phyloP scores from a whole-genome alignment of 2,329 filamentous ascomycete species.

The Parastagonospora nodorum region DNA sequence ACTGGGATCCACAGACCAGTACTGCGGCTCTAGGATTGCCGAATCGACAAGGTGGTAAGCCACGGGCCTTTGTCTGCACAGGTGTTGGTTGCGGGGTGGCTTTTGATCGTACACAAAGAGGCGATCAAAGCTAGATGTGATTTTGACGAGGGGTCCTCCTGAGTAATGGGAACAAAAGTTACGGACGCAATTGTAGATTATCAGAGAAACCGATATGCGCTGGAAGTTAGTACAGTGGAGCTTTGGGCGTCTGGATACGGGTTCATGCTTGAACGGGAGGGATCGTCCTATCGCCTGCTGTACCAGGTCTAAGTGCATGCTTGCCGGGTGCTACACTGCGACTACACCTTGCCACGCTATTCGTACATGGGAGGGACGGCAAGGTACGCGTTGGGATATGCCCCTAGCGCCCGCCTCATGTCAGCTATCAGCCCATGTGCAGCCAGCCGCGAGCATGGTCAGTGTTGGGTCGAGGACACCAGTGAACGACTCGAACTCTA shows the following conservation, averaged over 20 bases:
- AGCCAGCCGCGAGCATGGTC: constrained; percentile 12
- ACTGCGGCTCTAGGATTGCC: not conserved
- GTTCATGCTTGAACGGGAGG: constrained; percentile 17
- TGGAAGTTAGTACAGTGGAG: constrained; percentile 6
- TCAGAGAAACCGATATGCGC: not conserved
- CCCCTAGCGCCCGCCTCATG: not conserved
- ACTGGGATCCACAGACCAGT: constrained; percentile 2
- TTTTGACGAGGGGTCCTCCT: constrained; percentile 5
- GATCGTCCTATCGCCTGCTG: constrained; percentile 20
- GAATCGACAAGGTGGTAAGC: not conserved
- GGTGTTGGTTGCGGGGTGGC: constrained; percentile 2
- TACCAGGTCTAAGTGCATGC: constrained; percentile 19
- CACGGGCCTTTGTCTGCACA: constrained; percentile 5
- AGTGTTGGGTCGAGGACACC: constrained; percentile 6
- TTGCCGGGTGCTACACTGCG: constrained; percentile 19
- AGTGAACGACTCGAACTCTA: constrained; percentile 5
- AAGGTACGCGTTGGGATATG: constrained; percentile 2
- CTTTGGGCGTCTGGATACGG: constrained; percentile 5
- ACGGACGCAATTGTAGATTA: constrained; percentile 7
- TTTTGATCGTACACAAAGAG: constrained; percentile 3
- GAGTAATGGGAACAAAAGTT: constrained; percentile 3
- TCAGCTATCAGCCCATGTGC: constrained; percentile 16
- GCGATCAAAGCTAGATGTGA: constrained; percentile 8
- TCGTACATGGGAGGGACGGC: not conserved
- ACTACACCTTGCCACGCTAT: constrained; percentile 11